Evolutionary conservation across 2,329 filamentous ascomycete species (phyloP).

Genomic region (Colletotrichum karsti): DNA sequence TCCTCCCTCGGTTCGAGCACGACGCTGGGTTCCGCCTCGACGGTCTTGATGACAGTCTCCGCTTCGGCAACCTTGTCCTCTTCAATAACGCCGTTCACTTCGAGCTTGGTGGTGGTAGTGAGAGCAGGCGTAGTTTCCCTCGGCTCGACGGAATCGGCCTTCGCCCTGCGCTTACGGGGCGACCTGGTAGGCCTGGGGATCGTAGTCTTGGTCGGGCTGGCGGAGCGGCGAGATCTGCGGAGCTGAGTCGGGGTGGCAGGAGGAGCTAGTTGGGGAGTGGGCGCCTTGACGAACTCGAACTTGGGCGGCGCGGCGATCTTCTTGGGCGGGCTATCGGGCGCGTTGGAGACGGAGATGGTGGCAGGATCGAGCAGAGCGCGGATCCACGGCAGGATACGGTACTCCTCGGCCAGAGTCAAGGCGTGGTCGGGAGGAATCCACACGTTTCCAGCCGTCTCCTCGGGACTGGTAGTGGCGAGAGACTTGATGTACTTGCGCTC

Average conservation of each 20-base stretch:
- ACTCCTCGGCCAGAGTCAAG: conserved; percentile 84
- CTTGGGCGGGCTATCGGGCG: conserved; percentile 74
- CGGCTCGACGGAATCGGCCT: conserved; percentile 49
- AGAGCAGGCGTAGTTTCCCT: conserved; percentile 5
- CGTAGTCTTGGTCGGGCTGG: conserved; percentile 63
- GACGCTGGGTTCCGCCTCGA: conserved; percentile 57
- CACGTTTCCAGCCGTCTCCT: conserved; percentile 95
- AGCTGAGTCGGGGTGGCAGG: conserved; percentile 54
- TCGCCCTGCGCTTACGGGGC: conserved; percentile 62
- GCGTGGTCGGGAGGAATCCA: conserved; percentile 91
- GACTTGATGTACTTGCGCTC: conserved; percentile 89
- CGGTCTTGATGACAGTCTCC: conserved; percentile 51
- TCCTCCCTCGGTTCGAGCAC: conserved; percentile 62
- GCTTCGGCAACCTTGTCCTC: conserved; percentile 39
- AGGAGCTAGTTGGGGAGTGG: conserved; percentile 52
- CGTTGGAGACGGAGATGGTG: conserved; percentile 70
- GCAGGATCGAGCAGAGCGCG: conserved; percentile 89
- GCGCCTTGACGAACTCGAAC: conserved; percentile 66
- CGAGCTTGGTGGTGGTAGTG: conserved; percentile 32
- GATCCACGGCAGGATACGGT: conserved; percentile 87
- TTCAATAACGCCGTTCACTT: conserved; percentile 37
- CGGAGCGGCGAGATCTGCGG: conserved; percentile 62
- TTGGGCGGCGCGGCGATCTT: conserved; percentile 84
- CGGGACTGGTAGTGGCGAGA: conserved; percentile 80
- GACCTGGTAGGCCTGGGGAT: conserved; percentile 40